Conservation (phyloP, 1,284 basidiomycete genomes). For the Ganoderma boninense region DNA sequence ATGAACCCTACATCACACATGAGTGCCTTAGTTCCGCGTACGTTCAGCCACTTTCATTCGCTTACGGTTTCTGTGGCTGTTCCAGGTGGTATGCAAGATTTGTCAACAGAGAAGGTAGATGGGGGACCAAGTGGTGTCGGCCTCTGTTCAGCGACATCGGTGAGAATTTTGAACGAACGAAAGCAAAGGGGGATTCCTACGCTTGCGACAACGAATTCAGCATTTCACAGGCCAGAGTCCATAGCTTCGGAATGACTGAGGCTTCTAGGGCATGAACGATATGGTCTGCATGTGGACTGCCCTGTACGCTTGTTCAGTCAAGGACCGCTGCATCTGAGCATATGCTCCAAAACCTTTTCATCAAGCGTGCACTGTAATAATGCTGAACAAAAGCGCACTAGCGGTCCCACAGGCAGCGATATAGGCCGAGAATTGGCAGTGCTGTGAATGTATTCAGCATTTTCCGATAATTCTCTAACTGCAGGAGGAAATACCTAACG, state of each 20-base stretch:
- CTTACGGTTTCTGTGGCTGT: slow-evolving; percentile 58
- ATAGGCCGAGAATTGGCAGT: slow-evolving; percentile 72
- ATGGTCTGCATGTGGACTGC: slow-evolving; percentile 57
- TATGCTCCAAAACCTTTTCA: slow-evolving; percentile 49
- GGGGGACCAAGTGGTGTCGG: slow-evolving; percentile 59
- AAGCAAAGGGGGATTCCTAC: slow-evolving; percentile 45
- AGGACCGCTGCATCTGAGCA: background rate
- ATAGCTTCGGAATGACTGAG: slow-evolving; percentile 60
- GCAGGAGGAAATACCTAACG: slow-evolving; percentile 55
- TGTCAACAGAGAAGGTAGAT: slow-evolving; percentile 56
- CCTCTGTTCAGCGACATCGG: slow-evolving; percentile 48
- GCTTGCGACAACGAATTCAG: slow-evolving; percentile 56
- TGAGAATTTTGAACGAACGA: background rate
- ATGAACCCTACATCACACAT: slow-evolving; percentile 7
- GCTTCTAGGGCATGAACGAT: slow-evolving; percentile 61
- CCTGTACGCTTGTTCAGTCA: slow-evolving; percentile 43
- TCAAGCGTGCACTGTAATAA: slow-evolving; percentile 67
- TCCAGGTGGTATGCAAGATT: slow-evolving; percentile 70
- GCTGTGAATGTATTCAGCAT: slow-evolving; percentile 44
- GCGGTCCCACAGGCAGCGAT: slow-evolving; percentile 71
- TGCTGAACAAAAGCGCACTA: slow-evolving; percentile 59
- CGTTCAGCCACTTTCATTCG: slow-evolving; percentile 13
- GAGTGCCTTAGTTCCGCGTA: background rate
- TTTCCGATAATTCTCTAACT: background rate
- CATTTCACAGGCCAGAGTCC: slow-evolving; percentile 60